Base-by-base conservation (phyloP, 2,329 filamentous ascomycete genomes). In the Coniochaeta prunicola region DNA sequence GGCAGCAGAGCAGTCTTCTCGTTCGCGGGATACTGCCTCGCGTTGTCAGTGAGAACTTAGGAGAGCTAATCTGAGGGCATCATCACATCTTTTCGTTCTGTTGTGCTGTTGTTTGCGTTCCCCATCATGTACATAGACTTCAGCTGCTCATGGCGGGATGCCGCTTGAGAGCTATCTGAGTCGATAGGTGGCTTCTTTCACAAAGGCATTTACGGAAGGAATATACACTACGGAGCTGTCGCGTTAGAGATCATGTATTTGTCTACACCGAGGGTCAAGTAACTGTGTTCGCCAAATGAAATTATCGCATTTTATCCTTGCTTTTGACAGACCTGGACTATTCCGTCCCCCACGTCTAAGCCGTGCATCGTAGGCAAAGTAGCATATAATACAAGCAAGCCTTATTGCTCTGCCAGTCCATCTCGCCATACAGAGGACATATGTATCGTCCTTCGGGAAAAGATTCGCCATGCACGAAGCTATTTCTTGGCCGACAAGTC, bases 51-150 rank as follows among this genome's bases (percentile, higher is more conserved):
- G 72, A 71, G 72, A 74, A 74, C 72, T 61, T 53, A 69, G 72
- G 72, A 74, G 71, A 74, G 71, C 71, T 74, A 68, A 74, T 73
- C 72, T 74, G 72, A 74, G 72, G 71, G 73, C 68, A 24, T 40
- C 17, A 28, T 56, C 36, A 40, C 15, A 10, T 56, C 42, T 19
- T 15, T 12, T 28, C 19, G 4, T 45, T 24, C 6, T 50, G 6
- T 17, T 50, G 28, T 30, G 5, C 26, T 30, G 7, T 30, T 13
- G 24, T 17, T 6, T 50, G 24, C 13, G 38, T 19, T 19, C 38
- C 5, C n/a, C 38, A n/a, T 40, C 38, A n/a, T 40, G 17, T 21
- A 40, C n/a, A 40, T 40, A 40, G 38, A 7, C 10, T 9, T 4
- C 36, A n/a, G 19, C n/a, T n/a, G 9, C 19, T 4, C 36, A 21